Evolutionary conservation across 192 early-diverging fungal genomes (phyloP), one percentile per base, ranked within the genome.

Genomic region (Coemansia sp.): DNA sequence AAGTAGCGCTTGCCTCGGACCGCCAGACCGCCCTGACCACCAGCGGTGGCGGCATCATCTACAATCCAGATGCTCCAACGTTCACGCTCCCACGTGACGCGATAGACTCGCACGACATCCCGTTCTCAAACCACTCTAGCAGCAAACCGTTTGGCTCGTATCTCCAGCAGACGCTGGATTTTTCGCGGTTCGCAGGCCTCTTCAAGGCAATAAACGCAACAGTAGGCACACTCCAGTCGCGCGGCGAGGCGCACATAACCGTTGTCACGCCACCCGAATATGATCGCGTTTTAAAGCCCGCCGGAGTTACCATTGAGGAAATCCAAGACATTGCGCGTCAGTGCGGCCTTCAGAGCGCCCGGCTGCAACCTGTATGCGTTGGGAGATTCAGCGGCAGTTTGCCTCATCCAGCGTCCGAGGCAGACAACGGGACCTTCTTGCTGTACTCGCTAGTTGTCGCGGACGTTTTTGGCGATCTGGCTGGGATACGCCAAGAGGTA

Each of bases 191-290:
- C 40, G 51, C 79, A 42, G 79, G 76, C 8, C 53, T 89, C 8
- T 87, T 89, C 49, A 60, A 82, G 11, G 40, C 64, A 4, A 53
- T 89, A 15, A 88, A 86, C 59, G 68, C 81, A 1, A 82, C 86
- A 1, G 38, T 71, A 39, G 12, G 51, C 45, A 57, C 68, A 10
- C 63, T 87, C 31, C 70, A 66, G 54, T 62, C 70, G 39, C 84
- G 85, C 39, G 89, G 89, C 27, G 91, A 93, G 51, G 77, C 91
- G 24, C 91, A 93, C 46, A 62, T 93, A 51, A 93, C 91, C 7
- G 84, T 92, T 12, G 74, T 93, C 37, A 71, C 79, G 9, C 91
- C 91, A 9, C 86, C 91, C 6, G 91, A 93, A 66, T 90, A 82
- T 51, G 72, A 84, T 66, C 62, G 42, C 10, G 76, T 85, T 10